These are phyloP conservation scores for Claviceps lovelessii DNA, from an alignment of 2,329 filamentous ascomycete species.

Conservation along the genomic window DNA sequence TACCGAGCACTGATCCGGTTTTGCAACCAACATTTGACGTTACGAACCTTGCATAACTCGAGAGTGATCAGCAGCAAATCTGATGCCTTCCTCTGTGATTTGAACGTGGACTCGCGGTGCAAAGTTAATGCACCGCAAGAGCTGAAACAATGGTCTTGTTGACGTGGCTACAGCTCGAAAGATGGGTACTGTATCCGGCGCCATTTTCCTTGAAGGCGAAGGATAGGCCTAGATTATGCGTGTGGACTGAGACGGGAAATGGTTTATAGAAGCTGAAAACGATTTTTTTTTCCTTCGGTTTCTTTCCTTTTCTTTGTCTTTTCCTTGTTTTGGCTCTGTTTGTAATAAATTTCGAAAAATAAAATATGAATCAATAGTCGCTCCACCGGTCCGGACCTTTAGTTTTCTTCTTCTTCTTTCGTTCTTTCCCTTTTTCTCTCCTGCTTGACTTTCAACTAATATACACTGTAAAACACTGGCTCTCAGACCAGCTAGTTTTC, in stretches of 20 bases:
- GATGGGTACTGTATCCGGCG: slow-evolving; percentile 31
- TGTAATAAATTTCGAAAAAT: slow-evolving; percentile 6
- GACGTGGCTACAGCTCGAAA: slow-evolving; percentile 68
- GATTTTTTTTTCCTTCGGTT: neutral
- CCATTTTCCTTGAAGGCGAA: slow-evolving; percentile 11
- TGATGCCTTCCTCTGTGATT: slow-evolving; percentile 71
- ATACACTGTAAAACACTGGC: slow-evolving; percentile 19
- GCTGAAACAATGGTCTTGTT: slow-evolving; percentile 58
- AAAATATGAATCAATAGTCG: slow-evolving; percentile 12
- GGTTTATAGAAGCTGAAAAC: neutral
- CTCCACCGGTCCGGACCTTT: slow-evolving; percentile 13
- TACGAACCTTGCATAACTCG: slow-evolving; percentile 73
- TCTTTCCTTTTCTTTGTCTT: neutral
- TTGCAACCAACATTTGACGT: neutral
- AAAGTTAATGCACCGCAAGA: slow-evolving; percentile 44
- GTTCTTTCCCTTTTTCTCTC: slow-evolving; percentile 10
- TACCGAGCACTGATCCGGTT: neutral
- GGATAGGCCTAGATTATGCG: neutral
- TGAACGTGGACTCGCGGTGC: slow-evolving; percentile 48
- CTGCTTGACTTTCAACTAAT: slow-evolving; percentile 20
- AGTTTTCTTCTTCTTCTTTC: slow-evolving; percentile 11
- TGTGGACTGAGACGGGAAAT: slow-evolving; percentile 1
- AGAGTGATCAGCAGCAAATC: slow-evolving; percentile 77
- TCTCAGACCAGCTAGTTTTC: neutral
- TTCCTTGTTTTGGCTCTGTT: neutral